Percentiles rank a stretch among this genome's conserved stretches.
Evolutionary conservation across 192 early-diverging fungal species (phyloP).

Genomic region (Phycomyces blakesleeanus): DNA sequence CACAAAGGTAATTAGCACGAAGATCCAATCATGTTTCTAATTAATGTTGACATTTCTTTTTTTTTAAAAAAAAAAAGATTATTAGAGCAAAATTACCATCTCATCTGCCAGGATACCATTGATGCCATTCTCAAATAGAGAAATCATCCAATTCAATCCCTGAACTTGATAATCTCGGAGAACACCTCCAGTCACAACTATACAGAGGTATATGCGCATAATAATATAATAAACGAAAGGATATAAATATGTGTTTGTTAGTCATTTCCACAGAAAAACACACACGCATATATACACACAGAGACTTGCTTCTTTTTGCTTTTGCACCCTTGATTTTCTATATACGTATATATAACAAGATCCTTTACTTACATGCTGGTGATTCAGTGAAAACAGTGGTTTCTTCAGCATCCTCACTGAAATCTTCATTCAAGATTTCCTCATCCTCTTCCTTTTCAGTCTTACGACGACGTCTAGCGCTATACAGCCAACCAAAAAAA

Average conservation of each 20-base stretch:
- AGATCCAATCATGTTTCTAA: background rate
- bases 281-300: too few relatives aligned
- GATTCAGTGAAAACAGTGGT: constrained; percentile 84
- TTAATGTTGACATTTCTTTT: background rate
- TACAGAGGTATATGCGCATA: background rate
- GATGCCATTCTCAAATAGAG: constrained; percentile 94
- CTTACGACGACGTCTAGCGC: constrained; percentile 84
- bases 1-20: background rate
- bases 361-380: constrained; percentile 62
- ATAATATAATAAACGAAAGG: background rate
- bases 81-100: constrained; percentile 58
- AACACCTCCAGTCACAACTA: constrained; percentile 85
- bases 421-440: constrained; percentile 72
- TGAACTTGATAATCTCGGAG: constrained; percentile 96
- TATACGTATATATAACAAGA: background rate
- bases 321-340: background rate
- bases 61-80: background rate
- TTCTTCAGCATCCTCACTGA: constrained; percentile 44
- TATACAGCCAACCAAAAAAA: constrained; percentile 25
- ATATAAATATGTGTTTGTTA: background rate
- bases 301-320: too few relatives aligned
- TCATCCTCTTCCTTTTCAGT: constrained; percentile 98
- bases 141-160: constrained; percentile 98
- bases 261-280: background rate
- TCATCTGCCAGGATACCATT: constrained; percentile 98